Evolutionary conservation across 345 rosid genomes (phyloP).

Genomic region (Conringia planisiliqua): DNA sequence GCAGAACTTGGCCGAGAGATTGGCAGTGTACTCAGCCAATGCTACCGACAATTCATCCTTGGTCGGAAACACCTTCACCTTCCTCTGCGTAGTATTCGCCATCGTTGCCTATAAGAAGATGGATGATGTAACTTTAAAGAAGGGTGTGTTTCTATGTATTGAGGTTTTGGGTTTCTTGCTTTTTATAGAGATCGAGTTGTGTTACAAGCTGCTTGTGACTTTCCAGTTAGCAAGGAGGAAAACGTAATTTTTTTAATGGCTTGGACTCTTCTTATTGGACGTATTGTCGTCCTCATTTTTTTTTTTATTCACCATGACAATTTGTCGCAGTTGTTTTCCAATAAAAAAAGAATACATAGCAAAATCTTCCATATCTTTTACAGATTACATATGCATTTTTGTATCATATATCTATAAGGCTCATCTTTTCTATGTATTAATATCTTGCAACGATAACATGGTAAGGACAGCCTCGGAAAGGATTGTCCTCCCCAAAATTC

Average conservation of each 20-base stretch:
- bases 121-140: background rate
- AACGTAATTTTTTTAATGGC: background rate
- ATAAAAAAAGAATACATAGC: background rate
- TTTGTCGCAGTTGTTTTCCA: background rate
- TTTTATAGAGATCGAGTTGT: background rate
- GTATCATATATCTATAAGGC: background rate
- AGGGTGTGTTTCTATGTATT: background rate
- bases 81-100: conserved; percentile 4
- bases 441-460: too few relatives aligned
- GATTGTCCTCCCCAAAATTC: too few relatives aligned
- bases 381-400: background rate
- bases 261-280: background rate
- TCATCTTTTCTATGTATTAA: too few relatives aligned
- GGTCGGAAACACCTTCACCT: conserved; percentile 9
- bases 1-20: conserved; percentile 53
- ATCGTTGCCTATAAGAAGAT: background rate
- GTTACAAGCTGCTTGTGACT: background rate
- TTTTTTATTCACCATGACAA: background rate
- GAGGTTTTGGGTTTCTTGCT: background rate
- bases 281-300: background rate
- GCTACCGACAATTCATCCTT: conserved; percentile 41
- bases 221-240: background rate
- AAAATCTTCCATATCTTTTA: background rate
- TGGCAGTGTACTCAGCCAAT: conserved; percentile 64
- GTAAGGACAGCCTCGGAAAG: background rate